Conservation (phyloP, 2,329 filamentous ascomycete species). For the Thielaviopsis musarum region DNA sequence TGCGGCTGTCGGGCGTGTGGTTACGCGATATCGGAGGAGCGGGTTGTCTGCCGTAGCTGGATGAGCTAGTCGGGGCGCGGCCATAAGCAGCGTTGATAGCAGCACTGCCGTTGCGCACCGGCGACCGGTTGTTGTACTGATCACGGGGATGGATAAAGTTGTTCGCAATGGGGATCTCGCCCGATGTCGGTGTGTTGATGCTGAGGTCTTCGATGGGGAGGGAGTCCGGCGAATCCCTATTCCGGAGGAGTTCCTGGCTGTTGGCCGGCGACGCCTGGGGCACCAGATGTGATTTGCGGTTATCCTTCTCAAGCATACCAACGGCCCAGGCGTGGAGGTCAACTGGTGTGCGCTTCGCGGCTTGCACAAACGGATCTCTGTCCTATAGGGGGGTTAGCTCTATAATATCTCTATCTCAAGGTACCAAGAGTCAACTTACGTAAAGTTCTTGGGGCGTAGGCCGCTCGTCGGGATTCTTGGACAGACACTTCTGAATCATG, state of each 20-base stretch:
- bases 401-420: not conserved
- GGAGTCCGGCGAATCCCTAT: slow-evolving; percentile 39
- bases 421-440: slow-evolving; percentile 33
- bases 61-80: slow-evolving; percentile 3
- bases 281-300: slow-evolving; percentile 83
- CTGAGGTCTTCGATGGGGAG: slow-evolving; percentile 26
- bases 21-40: slow-evolving; percentile 40
- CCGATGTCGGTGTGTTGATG: slow-evolving; percentile 48
- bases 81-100: not conserved
- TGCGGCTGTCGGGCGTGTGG: slow-evolving; percentile 33
- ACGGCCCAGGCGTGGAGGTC: slow-evolving; percentile 88
- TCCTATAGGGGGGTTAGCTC: slow-evolving; percentile 38
- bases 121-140: slow-evolving; percentile 26
- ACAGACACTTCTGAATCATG: slow-evolving; percentile 90
- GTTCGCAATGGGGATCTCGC: slow-evolving; percentile 50
- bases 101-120: slow-evolving; percentile 32
- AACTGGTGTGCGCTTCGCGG: slow-evolving; percentile 89
- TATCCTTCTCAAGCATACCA: slow-evolving; percentile 83
- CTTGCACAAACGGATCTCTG: slow-evolving; percentile 84
- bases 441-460: slow-evolving; percentile 89
- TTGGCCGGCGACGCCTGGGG: slow-evolving; percentile 57
- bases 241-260: slow-evolving; percentile 57
- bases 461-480: slow-evolving; percentile 73
- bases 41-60: slow-evolving; percentile 8
- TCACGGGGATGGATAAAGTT: slow-evolving; percentile 35